Percentiles rank a stretch among this genome's conserved stretches.
Evolutionary conservation across 2,329 filamentous ascomycete genomes (phyloP).

Genomic region (Paraconiothyrium sp.): DNA sequence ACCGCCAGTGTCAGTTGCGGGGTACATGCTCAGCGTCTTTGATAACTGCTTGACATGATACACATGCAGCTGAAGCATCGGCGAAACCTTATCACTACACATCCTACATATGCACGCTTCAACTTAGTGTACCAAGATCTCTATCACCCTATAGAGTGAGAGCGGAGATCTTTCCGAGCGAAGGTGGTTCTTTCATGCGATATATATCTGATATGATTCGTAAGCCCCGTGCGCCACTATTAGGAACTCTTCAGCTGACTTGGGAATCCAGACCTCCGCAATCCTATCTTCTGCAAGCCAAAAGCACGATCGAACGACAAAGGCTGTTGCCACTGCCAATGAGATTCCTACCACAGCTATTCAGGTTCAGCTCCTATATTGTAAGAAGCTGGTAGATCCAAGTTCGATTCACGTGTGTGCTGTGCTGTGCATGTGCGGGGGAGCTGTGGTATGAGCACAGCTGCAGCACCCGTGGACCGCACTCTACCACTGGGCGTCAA

Average conservation of each 20-base stretch:
- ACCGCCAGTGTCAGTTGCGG: constrained; percentile 58
- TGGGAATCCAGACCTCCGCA: background rate
- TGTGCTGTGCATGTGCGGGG: background rate
- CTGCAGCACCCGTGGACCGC: background rate
- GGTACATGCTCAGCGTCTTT: background rate
- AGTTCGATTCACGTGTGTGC: background rate
- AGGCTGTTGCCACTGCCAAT: too few species aligned
- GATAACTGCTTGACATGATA: background rate
- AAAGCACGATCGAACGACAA: too few species aligned
- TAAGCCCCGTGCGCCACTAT: background rate
- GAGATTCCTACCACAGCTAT: background rate
- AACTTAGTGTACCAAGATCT: background rate
- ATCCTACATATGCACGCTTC: background rate
- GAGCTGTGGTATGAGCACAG: background rate
- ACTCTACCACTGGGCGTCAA: background rate
- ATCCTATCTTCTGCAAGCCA: too few species aligned
- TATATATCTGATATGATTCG: background rate
- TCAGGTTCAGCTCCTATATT: background rate
- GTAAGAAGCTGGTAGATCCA: background rate
- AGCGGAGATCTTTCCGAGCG: background rate
- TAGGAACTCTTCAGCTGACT: background rate
- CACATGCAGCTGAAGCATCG: background rate
- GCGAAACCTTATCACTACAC: background rate
- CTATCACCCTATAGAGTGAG: background rate
- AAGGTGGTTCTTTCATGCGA: background rate